These are phyloP conservation scores for Anthostomella pinea DNA, from an alignment of 2,329 filamentous ascomycete genomes.

Conservation along the genomic window DNA sequence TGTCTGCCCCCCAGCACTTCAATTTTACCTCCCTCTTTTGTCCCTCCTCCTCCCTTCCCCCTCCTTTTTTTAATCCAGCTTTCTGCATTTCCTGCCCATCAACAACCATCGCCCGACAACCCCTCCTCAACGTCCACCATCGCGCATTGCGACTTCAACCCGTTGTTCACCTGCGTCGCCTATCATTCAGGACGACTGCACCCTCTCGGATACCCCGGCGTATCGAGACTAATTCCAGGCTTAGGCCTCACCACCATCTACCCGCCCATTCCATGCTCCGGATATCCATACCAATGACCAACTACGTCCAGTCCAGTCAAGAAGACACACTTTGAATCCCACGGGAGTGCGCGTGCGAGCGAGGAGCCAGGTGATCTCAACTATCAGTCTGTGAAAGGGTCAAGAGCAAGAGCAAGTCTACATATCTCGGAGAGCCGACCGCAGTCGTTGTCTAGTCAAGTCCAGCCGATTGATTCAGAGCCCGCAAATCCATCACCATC, in stretches of 20 bases:
- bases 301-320: slow-evolving; percentile 47
- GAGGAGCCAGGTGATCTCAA: slow-evolving; percentile 59
- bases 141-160: slow-evolving; percentile 21
- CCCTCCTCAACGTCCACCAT: slow-evolving; percentile 26
- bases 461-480: slow-evolving; percentile 18
- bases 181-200: slow-evolving; percentile 28
- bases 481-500: slow-evolving; percentile 9
- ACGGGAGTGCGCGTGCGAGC: slow-evolving; percentile 62
- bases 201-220: slow-evolving; percentile 29
- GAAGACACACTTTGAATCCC: slow-evolving; percentile 68
- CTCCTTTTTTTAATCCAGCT: slow-evolving; percentile 30
- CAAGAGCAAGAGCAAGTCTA: slow-evolving; percentile 21
- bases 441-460: slow-evolving; percentile 23
- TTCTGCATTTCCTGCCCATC: slow-evolving; percentile 26
- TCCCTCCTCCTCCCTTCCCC: slow-evolving; percentile 31
- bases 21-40: slow-evolving; percentile 30
- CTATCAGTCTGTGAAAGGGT: slow-evolving; percentile 49
- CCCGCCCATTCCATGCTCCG: slow-evolving; percentile 53
- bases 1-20: too few relatives aligned
- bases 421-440: slow-evolving; percentile 26
- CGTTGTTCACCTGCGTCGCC: slow-evolving; percentile 27
- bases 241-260: slow-evolving; percentile 37
- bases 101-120: slow-evolving; percentile 24
- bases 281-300: slow-evolving; percentile 52
- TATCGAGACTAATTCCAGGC: slow-evolving; percentile 29